Base-by-base conservation (phyloP, 257 asterid genomes). In the Salvia splendens region DNA sequence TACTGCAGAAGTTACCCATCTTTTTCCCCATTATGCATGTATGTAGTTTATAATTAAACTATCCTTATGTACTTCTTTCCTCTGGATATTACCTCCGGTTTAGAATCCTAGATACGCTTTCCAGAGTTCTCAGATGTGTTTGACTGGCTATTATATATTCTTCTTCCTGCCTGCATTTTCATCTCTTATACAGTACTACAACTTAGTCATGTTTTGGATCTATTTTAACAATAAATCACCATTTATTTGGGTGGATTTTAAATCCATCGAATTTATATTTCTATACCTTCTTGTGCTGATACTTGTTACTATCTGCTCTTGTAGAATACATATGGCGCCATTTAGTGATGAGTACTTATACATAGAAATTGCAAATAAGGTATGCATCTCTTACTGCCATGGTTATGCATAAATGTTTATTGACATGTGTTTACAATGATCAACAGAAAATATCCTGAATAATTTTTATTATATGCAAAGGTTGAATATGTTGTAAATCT, bases 241-340 rank as follows among this genome's bases (percentile, higher is more conserved):
- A 5, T 53, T 33, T 56, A 5, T 53, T 45, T 56, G 41, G 36
- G 8, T 66, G 16, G 33, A 15, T 53, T 54, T 15, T 52, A 16
- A 24, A 24, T 52, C 16, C 53, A 8, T 28, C 35, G 17, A 41
- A 52, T 47, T 8, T 38, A 47, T 32, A 52, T 58, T 46, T 51
- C 43, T 49, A 3, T 50, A 51, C 53, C 48, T 40, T 58, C 61
- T 33, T 72, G 14, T 61, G 59, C 36, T 80, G 61, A 64, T 63
- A 20, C 43, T 63, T 58, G 30, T 64, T 57, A 42, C 57, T 70
- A 64, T 76, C 75, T 80, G 49, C 71, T 75, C 67, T 73, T 83
- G 87, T 75, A 94, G 99, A 84, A 87, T 94, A 82, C 96, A 94
- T 67, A 86, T 91, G 99, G 99, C 99, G 8, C 99, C 99, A 59